Base-by-base conservation (phyloP, 2,329 filamentous ascomycete species). In the Arthroderma sp. region DNA sequence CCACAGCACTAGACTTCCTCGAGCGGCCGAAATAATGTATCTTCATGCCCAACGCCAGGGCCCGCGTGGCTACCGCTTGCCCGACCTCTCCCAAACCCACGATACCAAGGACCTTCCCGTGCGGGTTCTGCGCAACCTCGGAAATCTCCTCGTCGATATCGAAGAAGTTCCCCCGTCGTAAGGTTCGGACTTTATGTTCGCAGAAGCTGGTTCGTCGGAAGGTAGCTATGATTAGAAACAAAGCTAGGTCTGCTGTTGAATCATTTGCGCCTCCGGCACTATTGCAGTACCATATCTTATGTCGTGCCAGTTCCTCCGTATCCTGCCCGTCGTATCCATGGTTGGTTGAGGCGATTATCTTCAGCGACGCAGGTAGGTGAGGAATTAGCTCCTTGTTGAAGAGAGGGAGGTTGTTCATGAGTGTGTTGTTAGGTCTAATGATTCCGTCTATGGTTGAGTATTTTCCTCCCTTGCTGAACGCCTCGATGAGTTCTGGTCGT, bases 31-130 rank as follows among this genome's bases (percentile, higher is more conserved):
- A 59, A 33, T 62, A 62, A 56, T 62, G 61, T 38, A 62, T 61
- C 31, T 51, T 55, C 61, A 62, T 62, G 13, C 61, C 59, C 33
- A 62, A 23, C 9, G 59, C 58, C 43, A 39, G 17, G 4, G 61
- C 61, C 37, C 61, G 43, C 19, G 38, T 25, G 2, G 61, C 56
- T 21, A 54, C 56, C 33, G 60, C 59, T 9, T 54, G 21, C 11
- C 61, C 61, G 21, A 62, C 56, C 39, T 59, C 43, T 31, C 61
- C 61, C 58, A 62, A 56, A 33, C 61, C 61, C 25, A 62, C 58
- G 21, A 62, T 49, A 2, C 61, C 61, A 13, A 62, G 57, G 9
- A 61, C 55, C 21, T 58, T 59, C 41, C 58, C 58, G 19, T 58
- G 56, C 33, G 61, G 56, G 39, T 60, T 59, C 17, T 59, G 53